Conservation (phyloP, 495 filamentous ascomycete species). For the Tuber magnatum region DNA sequence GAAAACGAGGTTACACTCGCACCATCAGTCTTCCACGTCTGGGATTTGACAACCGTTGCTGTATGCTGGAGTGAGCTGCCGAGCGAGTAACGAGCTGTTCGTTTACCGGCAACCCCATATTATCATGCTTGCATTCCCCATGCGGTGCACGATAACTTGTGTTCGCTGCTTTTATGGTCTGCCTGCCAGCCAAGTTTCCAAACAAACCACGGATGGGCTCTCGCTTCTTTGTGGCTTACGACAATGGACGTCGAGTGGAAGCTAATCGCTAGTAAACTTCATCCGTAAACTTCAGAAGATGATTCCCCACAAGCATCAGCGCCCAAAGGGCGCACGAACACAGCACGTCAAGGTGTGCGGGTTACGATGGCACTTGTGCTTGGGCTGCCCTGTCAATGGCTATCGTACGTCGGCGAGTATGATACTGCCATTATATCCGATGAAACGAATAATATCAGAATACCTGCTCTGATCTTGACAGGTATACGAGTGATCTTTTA, state of each 20-base stretch:
- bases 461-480: neutral
- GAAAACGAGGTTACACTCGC: neutral
- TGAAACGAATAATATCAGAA: neutral
- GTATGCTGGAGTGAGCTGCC: neutral
- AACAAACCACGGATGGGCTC: neutral
- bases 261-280: neutral
- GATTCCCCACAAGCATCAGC: no score
- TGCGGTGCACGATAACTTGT: neutral
- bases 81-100: constrained; percentile 1
- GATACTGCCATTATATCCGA: neutral
- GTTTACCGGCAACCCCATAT: neutral
- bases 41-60: neutral
- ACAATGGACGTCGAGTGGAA: neutral
- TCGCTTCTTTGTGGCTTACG: neutral
- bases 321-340: neutral
- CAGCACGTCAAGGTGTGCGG: neutral
- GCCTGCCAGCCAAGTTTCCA: neutral
- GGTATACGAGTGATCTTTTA: no score
- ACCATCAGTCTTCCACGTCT: neutral
- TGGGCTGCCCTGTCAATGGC: neutral
- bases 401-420: neutral
- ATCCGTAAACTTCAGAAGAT: neutral
- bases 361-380: neutral
- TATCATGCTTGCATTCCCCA: neutral
- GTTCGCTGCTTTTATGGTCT: neutral